phyloP scores from a whole-genome alignment of 2,329 filamentous ascomycete species.

The Aspergillus latus region DNA sequence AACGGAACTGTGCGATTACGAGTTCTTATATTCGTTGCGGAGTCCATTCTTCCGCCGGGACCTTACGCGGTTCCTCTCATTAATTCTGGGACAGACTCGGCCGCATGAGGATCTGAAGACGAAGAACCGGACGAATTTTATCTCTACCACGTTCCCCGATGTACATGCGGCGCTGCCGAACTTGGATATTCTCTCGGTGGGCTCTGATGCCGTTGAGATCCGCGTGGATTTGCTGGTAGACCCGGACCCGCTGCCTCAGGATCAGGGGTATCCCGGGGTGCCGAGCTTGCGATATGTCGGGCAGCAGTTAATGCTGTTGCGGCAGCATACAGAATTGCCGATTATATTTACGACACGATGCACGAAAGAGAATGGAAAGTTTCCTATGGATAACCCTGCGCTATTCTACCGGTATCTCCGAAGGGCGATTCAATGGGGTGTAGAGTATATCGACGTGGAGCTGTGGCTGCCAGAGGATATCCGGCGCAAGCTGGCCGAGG shows the following conservation, averaged over 20 bases:
- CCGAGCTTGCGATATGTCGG: constrained; percentile 82
- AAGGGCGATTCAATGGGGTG: constrained; percentile 82
- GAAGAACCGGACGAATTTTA: constrained; percentile 77
- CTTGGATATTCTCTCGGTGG: constrained; percentile 82
- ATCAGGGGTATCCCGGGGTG: constrained; percentile 56
- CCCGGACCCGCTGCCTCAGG: constrained; percentile 62
- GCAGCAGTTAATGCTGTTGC: constrained; percentile 79
- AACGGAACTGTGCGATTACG: constrained; percentile 73
- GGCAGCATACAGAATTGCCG: constrained; percentile 81
- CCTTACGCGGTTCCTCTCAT: constrained; percentile 73
- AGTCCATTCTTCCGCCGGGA: constrained; percentile 71
- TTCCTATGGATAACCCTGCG: constrained; percentile 76
- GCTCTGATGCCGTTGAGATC: constrained; percentile 81
- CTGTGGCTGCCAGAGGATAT: constrained; percentile 81
- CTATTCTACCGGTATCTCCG: constrained; percentile 79
- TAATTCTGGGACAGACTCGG: constrained; percentile 75
- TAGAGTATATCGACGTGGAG: constrained; percentile 88
- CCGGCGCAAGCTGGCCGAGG: constrained; percentile 64
- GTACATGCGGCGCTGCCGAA: constrained; percentile 80
- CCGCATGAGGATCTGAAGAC: constrained; percentile 69
- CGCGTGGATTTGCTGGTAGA: constrained; percentile 73
- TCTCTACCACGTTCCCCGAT: constrained; percentile 85
- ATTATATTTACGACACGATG: constrained; percentile 87
- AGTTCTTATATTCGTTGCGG: constrained; percentile 74
- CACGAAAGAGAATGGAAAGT: constrained; percentile 76